phyloP scores from a whole-genome alignment of 2,329 filamentous ascomycete genomes.

The Plenodomus biglobosus region DNA sequence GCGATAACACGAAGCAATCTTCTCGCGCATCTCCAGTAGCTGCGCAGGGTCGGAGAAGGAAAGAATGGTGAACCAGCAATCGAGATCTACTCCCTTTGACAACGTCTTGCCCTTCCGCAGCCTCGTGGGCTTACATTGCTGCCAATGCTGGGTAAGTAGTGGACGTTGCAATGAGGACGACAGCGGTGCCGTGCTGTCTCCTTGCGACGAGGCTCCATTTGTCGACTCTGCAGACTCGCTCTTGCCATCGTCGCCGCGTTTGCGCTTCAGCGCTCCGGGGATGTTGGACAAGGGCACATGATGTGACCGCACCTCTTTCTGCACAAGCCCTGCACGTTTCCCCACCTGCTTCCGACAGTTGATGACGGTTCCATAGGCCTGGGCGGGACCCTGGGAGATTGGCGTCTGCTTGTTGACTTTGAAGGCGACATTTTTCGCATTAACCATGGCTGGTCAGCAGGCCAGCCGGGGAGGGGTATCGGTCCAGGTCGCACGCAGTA shows the following conservation, averaged over 20 bases:
- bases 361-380: constrained; percentile 38
- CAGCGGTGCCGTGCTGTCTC: constrained; percentile 10
- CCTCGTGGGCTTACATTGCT: constrained; percentile 30
- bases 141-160: constrained; percentile 23
- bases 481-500: constrained; percentile 19
- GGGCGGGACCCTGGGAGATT: constrained; percentile 26
- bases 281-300: constrained; percentile 35
- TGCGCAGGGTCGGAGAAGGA: constrained; percentile 40
- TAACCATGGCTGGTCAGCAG: constrained; percentile 44
- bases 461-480: constrained; percentile 31
- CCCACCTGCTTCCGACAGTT: constrained; percentile 38
- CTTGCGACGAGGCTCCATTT: constrained; percentile 1
- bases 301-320: constrained; percentile 34
- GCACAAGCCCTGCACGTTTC: constrained; percentile 25
- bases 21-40: constrained; percentile 38
- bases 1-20: constrained; percentile 40
- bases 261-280: constrained; percentile 30
- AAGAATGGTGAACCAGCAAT: constrained; percentile 43
- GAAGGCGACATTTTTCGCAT: constrained; percentile 43
- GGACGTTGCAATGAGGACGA: constrained; percentile 11
- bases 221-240: constrained; percentile 6
- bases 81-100: constrained; percentile 33
- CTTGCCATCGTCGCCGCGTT: constrained; percentile 19
- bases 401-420: constrained; percentile 44
- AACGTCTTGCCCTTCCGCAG: constrained; percentile 32